Base-by-base conservation (phyloP, 495 filamentous ascomycete genomes). In the Choiromyces venosus region DNA sequence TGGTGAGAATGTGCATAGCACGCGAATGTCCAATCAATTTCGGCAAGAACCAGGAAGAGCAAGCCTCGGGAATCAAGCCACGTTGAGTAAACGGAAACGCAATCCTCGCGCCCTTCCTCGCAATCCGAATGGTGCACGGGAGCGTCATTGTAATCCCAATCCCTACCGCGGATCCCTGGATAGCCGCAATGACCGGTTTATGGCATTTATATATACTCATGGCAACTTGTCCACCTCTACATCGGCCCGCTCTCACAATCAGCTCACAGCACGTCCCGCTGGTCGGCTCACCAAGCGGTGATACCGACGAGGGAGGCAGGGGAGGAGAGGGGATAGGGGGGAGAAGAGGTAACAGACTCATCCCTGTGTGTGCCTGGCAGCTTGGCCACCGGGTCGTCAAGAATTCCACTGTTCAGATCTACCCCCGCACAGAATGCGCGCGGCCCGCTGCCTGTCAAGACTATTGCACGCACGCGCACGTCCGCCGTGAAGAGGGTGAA, bases 91-190 rank as follows among this genome's bases (percentile, higher is more conserved):
- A 89, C 29, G 88, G 86, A 74, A 88, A 88, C 72, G 87, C 87
- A 72, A 86, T 86, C 85, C 84, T 88, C 19, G 86, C 86, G 18
- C 76, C 78, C 61, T 80, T 76, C 66, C 84, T 85, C 37, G 84
- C 85, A 66, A 89, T 82, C 40, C 87, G 83, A 69, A 89, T 87
- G 16, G 83, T 83, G 67, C 86, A 84, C n/a, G n/a, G n/a, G n/a
- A 89, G 85, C 21, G 85, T 85, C 85, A 88, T 88, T 18, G 87
- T 89, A 79, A 88, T 87, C 1, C 87, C 87, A 16, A 88, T 83
- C 8, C 87, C n/a, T n/a, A n/a, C n/a, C n/a, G n/a, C n/a, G n/a
- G n/a, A n/a, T n/a, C n/a, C n/a, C 71, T 88, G 84, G 79, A 88
- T 85, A 2, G 87, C 87, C 42, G 82, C 87, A 75, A 88, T 88